These are phyloP conservation scores for Gymnopus androsaceus DNA, from an alignment of 1,284 basidiomycete genomes.

Conservation along the genomic window DNA sequence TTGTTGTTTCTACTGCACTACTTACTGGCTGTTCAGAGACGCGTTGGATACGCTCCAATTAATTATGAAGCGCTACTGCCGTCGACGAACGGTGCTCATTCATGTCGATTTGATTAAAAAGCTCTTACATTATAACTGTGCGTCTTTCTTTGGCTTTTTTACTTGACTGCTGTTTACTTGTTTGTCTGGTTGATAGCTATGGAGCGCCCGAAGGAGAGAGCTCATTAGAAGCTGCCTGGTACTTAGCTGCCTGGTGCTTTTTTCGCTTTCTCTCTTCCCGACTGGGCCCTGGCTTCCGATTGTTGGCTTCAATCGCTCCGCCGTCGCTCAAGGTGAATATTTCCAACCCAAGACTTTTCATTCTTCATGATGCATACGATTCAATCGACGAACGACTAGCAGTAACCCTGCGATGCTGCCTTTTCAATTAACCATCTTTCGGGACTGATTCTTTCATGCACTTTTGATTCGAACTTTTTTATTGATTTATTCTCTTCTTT, in stretches of 20 bases:
- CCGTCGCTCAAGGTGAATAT: constrained; percentile 88
- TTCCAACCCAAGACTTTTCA: constrained; percentile 18
- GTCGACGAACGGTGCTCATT: constrained; percentile 95
- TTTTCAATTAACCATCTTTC: constrained; percentile 93
- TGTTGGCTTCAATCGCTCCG: too few species aligned
- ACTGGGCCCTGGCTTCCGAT: too few species aligned
- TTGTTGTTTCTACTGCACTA: not conserved
- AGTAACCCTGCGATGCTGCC: constrained; percentile 68
- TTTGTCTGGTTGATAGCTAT: constrained; percentile 33
- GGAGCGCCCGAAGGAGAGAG: constrained; percentile 48
- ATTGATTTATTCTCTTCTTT: constrained; percentile 21
- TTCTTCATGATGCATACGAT: constrained; percentile 82
- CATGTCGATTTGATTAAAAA: constrained; percentile 98
- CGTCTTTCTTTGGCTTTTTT: constrained; percentile 30
- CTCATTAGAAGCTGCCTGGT: too few species aligned
- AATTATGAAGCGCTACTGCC: constrained; percentile 96
- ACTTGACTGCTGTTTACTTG: not conserved
- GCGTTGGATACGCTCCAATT: constrained; percentile 90
- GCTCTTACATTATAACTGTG: constrained; percentile 93
- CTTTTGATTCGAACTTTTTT: constrained; percentile 13
- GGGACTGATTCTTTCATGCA: constrained; percentile 66
- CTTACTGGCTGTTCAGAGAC: constrained; percentile 2
- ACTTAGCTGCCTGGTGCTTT: too few species aligned
- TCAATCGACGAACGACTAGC: constrained; percentile 73
- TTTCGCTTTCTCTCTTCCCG: too few species aligned